A percentile compares a stretch with the other conserved stretches of the same genome.
These are phyloP conservation scores for Henningerozyma blattae DNA, from an alignment of 805 yeast species.

Conservation along the genomic window DNA sequence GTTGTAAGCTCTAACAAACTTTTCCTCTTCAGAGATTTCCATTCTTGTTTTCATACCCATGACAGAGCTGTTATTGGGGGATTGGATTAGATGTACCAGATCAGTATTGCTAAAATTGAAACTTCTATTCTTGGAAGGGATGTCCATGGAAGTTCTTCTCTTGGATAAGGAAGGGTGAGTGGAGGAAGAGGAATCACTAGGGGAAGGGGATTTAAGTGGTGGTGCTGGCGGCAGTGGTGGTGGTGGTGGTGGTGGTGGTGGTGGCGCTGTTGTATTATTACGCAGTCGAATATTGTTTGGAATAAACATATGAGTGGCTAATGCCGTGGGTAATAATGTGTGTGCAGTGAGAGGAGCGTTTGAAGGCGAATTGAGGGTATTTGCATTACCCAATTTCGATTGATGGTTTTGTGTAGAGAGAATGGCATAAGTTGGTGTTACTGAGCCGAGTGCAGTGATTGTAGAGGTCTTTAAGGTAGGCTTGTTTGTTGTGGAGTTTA, in stretches of 20 bases:
- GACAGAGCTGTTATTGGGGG: too few species aligned
- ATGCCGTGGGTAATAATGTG: conserved; percentile 45
- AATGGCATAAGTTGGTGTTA: conserved; percentile 13
- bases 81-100: too few species aligned
- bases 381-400: neutral
- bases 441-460: conserved; percentile 20
- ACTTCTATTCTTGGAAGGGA: conserved; percentile 20
- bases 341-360: conserved; percentile 52
- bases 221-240: neutral
- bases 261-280: neutral
- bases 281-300: conserved; percentile 32
- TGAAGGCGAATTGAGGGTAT: conserved; percentile 18
- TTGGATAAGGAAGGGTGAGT: neutral
- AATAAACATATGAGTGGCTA: conserved; percentile 48
- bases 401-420: neutral
- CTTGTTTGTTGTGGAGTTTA: neutral
- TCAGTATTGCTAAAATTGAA: conserved; percentile 5
- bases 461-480: conserved; percentile 11
- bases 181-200: conserved; percentile 11
- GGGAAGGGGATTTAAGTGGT: too few species aligned
- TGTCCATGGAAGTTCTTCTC: conserved; percentile 23
- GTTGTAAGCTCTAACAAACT: conserved; percentile 3
- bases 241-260: neutral
- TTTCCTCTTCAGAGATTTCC: conserved; percentile 24
- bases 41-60: conserved; percentile 21